phyloP scores from a whole-genome alignment of 306 rosid genomes.

The Glycine soja region DNA sequence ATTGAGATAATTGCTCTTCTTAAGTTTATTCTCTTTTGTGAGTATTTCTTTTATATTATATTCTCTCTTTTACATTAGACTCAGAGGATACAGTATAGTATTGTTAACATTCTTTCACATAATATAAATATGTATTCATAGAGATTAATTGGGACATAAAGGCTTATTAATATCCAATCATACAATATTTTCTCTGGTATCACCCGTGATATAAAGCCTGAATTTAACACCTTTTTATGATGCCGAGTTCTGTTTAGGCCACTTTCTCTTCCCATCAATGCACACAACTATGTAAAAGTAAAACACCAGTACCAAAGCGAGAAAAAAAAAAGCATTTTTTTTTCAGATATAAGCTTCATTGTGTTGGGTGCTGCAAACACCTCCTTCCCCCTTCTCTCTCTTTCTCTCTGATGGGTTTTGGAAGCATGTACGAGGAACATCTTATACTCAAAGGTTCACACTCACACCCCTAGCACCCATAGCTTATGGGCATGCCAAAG shows the following conservation, averaged over 20 bases:
- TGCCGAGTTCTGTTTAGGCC: conserved; percentile 1
- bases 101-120: no score
- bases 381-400: no score
- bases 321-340: not conserved
- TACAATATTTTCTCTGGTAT: not conserved
- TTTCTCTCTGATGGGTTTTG: not conserved
- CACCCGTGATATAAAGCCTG: conserved; percentile 22
- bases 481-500: conserved; percentile 41
- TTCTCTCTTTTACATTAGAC: no score
- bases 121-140: no score
- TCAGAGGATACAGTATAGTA: no score
- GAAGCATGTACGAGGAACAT: conserved; percentile 25
- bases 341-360: conserved; percentile 26
- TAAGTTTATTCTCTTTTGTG: no score
- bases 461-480: not conserved
- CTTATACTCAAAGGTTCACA: conserved; percentile 3
- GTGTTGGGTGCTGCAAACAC: not conserved
- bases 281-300: conserved; percentile 8
- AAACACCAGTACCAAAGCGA: not conserved
- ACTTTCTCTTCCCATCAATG: conserved; percentile 12
- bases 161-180: not conserved
- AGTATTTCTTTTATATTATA: no score
- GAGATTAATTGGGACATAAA: not conserved
- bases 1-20: no score
- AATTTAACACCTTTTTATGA: conserved; percentile 8